Percentiles rank a stretch among this genome's conserved stretches.
phyloP scores from a whole-genome alignment of 2,329 filamentous ascomycete genomes.

The Chaetomiaceae sp. region DNA sequence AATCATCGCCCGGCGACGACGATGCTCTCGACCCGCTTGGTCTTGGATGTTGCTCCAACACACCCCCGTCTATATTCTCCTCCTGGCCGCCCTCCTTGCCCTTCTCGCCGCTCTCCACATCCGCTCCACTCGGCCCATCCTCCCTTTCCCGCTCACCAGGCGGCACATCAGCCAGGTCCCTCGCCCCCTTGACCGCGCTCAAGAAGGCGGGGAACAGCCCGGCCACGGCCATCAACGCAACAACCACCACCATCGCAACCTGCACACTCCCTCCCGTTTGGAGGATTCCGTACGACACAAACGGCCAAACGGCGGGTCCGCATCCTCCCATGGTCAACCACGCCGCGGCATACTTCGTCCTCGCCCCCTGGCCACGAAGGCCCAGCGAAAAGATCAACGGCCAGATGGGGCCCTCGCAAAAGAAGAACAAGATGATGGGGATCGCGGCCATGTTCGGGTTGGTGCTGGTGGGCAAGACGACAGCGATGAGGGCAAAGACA shows the following conservation, averaged over 20 bases:
- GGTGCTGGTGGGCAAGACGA: slow-evolving; percentile 36
- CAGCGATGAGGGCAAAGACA: slow-evolving; percentile 48
- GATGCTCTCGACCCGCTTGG: not conserved
- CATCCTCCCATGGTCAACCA: slow-evolving; percentile 73
- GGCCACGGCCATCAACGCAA: slow-evolving; percentile 46
- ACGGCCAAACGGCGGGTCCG: slow-evolving; percentile 70
- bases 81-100: not conserved
- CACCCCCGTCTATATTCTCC: not conserved
- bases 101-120: not conserved
- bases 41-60: not conserved
- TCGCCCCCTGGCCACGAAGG: slow-evolving; percentile 72
- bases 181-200: slow-evolving; percentile 43
- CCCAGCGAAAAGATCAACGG: slow-evolving; percentile 77
- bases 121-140: not conserved
- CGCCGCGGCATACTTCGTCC: slow-evolving; percentile 73
- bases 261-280: slow-evolving; percentile 54
- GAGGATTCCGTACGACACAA: slow-evolving; percentile 66
- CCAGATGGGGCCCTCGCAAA: slow-evolving; percentile 79
- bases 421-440: slow-evolving; percentile 68
- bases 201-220: slow-evolving; percentile 49
- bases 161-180: slow-evolving; percentile 33
- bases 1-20: not conserved
- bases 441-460: slow-evolving; percentile 49
- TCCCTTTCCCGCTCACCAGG: not conserved
- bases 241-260: slow-evolving; percentile 59